Evolutionary conservation across 306 rosid species (phyloP), one percentile per base, ranked within the genome.

Genomic region (Prunus mume): DNA sequence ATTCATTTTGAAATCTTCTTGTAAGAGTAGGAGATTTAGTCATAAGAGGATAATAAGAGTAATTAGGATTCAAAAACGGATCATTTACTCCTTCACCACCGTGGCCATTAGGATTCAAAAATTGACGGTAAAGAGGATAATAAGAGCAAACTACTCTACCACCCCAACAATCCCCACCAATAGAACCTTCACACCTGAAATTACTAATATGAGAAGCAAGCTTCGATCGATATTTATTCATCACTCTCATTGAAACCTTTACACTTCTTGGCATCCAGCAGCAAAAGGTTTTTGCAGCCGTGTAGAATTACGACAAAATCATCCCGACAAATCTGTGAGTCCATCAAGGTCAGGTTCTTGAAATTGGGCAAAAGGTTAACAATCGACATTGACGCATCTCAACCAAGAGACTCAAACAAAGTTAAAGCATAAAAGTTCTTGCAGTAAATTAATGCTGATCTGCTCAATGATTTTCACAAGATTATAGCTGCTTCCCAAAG

Each of bases 131-230:
- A 30, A 30, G 0, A 30, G 32, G 32, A 30, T 30, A 30, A 30
- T 30, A 30, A 30, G 5, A 30, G 0, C 4, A 30, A 30, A 3
- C 32, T 0, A 3, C 32, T 0, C 32, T 30, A 30, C 32, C 32
- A 30, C 32, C 32, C 32, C 4, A 30, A 30, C 32, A 3, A 30
- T 30, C 27, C 32, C 32, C 32, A 30, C 32, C 32, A 30, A 30
- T 30, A 68, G 72, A 68, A 14, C 72, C 38, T 22, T 50, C 34
- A 55, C 73, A 49, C 60, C 17, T 69, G 12, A 69, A 69, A 25
- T 34, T 69, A 10, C 52, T 15, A 27, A 69, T 32, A 49, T 15
- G 65, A 68, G 77, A 50, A 50, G 73, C 73, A 27, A 49, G 60
- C 46, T 69, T 69, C 2, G 5, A 27, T 69, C 2, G 5, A 27